Evolutionary conservation across 2,329 filamentous ascomycete genomes (phyloP).

Genomic region (Monosporascus ibericus): DNA sequence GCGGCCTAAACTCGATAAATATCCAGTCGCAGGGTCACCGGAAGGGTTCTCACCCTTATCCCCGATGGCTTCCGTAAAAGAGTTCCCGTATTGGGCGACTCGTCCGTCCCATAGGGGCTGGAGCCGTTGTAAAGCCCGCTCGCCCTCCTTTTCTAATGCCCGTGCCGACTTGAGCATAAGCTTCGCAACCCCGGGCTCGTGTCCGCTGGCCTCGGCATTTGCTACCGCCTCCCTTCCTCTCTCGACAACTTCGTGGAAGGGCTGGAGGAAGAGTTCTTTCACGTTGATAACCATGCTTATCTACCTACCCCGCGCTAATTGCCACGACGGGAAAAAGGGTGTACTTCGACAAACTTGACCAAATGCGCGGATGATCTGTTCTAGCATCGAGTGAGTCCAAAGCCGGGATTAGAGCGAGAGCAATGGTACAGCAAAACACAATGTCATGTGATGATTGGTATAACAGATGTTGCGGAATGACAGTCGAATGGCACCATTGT

Average conservation of each 20-base stretch:
- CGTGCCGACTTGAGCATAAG: constrained; percentile 29
- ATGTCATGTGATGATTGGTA: too few relatives aligned
- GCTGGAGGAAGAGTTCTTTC: constrained; percentile 26
- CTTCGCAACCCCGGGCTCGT: constrained; percentile 15
- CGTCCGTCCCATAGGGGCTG: constrained; percentile 32
- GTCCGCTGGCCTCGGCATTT: constrained; percentile 24
- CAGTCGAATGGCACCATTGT: too few relatives aligned
- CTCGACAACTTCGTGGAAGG: constrained; percentile 34
- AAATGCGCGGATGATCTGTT: neutral
- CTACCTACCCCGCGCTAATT: neutral
- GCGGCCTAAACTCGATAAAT: constrained; percentile 2
- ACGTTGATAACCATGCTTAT: constrained; percentile 19
- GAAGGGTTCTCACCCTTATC: constrained; percentile 25
- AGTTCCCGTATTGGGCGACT: constrained; percentile 29
- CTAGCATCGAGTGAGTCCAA: too few relatives aligned
- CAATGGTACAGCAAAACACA: too few relatives aligned
- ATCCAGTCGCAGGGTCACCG: neutral
- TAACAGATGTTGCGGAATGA: too few relatives aligned
- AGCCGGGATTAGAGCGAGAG: too few relatives aligned
- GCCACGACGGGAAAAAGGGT: neutral
- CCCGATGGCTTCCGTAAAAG: constrained; percentile 29
- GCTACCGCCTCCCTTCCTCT: constrained; percentile 30
- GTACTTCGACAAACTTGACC: neutral
- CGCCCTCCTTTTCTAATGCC: constrained; percentile 30
- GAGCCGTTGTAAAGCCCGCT: constrained; percentile 31